phyloP scores from a whole-genome alignment of 768 basidiomycete species.

The Galerina sulciceps region DNA sequence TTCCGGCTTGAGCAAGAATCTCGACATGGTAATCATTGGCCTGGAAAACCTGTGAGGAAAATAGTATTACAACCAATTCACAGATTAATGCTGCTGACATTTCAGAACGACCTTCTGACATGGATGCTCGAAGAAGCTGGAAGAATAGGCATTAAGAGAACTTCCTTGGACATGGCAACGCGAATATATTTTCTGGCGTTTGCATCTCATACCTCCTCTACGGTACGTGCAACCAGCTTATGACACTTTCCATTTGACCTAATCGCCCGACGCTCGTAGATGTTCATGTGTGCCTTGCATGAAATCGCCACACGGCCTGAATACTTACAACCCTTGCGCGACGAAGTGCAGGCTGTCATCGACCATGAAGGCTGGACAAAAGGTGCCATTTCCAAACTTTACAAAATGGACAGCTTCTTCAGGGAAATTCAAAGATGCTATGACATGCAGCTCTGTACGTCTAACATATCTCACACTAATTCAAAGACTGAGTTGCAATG shows the following conservation, averaged over 20 bases:
- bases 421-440: slow-evolving; percentile 43
- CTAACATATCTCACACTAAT: neutral
- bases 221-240: slow-evolving; percentile 41
- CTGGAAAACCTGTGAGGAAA: slow-evolving; percentile 33
- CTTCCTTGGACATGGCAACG: slow-evolving; percentile 25
- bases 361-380: slow-evolving; percentile 37
- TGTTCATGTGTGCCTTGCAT: slow-evolving; percentile 37
- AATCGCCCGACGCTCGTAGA: slow-evolving; percentile 15
- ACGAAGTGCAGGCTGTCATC: slow-evolving; percentile 37
- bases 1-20: slow-evolving; percentile 31
- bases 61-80: neutral
- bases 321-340: slow-evolving; percentile 40
- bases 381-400: slow-evolving; percentile 38
- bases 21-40: slow-evolving; percentile 33
- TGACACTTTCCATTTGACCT: slow-evolving; percentile 33
- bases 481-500: neutral
- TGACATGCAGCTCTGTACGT: slow-evolving; percentile 31
- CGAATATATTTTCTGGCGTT: slow-evolving; percentile 41
- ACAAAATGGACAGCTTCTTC: slow-evolving; percentile 52
- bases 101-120: slow-evolving; percentile 41
- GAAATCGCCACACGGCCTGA: slow-evolving; percentile 33
- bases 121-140: slow-evolving; percentile 42
- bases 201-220: slow-evolving; percentile 38
- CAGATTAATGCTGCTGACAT: slow-evolving; percentile 4
- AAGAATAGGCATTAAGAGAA: slow-evolving; percentile 24